Percentiles rank a stretch among this genome's conserved stretches.
These are phyloP conservation scores for Erythrophleum fordii DNA, from an alignment of 306 rosid species.

Conservation along the genomic window DNA sequence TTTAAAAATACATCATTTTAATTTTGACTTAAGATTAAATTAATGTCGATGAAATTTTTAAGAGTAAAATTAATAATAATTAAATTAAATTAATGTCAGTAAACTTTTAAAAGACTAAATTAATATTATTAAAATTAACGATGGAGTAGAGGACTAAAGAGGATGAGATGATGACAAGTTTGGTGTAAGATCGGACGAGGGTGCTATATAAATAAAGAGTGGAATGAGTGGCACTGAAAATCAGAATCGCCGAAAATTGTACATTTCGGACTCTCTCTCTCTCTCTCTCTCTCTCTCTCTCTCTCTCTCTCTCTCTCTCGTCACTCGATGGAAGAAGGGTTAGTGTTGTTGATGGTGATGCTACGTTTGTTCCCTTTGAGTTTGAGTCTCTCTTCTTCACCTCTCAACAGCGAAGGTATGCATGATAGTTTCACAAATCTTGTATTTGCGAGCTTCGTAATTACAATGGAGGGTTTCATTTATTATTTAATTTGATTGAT, in stretches of 20 bases:
- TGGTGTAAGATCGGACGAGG: background rate
- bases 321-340: conserved; percentile 2
- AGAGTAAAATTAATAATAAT: too few species aligned
- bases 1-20: too few species aligned
- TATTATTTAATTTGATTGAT: background rate
- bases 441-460: background rate
- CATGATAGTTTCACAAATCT: background rate
- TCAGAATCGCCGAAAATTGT: background rate
- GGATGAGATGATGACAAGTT: background rate
- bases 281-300: background rate
- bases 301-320: background rate
- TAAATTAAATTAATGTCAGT: too few species aligned
- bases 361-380: background rate
- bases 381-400: conserved; percentile 1
- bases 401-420: conserved; percentile 12
- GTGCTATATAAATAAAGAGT: background rate
- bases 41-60: too few species aligned
- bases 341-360: background rate
- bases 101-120: too few species aligned
- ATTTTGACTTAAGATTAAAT: too few species aligned
- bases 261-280: background rate
- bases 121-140: too few species aligned
- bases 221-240: background rate
- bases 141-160: too few species aligned
- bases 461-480: background rate